Conservation (phyloP, 177 flowering plant species). For the Vitis hybrid region DNA sequence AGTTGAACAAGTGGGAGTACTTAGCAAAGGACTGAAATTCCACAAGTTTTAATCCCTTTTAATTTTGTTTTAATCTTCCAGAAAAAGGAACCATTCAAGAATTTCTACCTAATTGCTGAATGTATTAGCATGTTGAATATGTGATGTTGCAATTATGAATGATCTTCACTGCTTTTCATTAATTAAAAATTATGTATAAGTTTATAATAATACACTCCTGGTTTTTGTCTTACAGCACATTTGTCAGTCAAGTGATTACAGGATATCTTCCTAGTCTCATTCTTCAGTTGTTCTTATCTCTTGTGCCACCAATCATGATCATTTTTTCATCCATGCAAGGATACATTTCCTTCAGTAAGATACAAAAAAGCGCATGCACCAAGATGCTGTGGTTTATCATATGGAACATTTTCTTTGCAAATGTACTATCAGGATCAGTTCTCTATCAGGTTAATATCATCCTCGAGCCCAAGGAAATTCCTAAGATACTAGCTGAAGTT, state of each 20-base stretch:
- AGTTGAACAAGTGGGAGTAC: too few species aligned
- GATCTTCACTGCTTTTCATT: too few species aligned
- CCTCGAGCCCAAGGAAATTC: slow-evolving; percentile 76
- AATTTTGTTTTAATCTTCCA: background rate
- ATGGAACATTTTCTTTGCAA: slow-evolving; percentile 95
- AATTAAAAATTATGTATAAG: background rate
- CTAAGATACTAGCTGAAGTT: slow-evolving; percentile 60
- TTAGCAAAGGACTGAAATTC: too few species aligned
- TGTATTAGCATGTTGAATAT: background rate
- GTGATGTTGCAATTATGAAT: background rate
- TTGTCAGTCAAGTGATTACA: slow-evolving; percentile 78
- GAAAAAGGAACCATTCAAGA: background rate
- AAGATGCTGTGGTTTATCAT: slow-evolving; percentile 82
- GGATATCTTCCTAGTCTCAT: slow-evolving; percentile 98
- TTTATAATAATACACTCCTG: background rate
- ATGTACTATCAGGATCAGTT: slow-evolving; percentile 78
- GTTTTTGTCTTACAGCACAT: slow-evolving; percentile 49
- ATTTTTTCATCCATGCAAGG: slow-evolving; percentile 83
- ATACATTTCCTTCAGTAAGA: slow-evolving; percentile 65
- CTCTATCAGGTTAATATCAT: slow-evolving; percentile 40
- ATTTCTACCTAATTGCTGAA: background rate
- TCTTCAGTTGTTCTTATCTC: slow-evolving; percentile 62
- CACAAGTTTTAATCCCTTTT: too few species aligned
- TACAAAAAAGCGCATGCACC: slow-evolving; percentile 78
- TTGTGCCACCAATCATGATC: slow-evolving; percentile 83